Percentiles rank a stretch among this genome's conserved stretches.
Conservation (phyloP, 2,329 filamentous ascomycete species). For the Colletotrichum incanum region DNA sequence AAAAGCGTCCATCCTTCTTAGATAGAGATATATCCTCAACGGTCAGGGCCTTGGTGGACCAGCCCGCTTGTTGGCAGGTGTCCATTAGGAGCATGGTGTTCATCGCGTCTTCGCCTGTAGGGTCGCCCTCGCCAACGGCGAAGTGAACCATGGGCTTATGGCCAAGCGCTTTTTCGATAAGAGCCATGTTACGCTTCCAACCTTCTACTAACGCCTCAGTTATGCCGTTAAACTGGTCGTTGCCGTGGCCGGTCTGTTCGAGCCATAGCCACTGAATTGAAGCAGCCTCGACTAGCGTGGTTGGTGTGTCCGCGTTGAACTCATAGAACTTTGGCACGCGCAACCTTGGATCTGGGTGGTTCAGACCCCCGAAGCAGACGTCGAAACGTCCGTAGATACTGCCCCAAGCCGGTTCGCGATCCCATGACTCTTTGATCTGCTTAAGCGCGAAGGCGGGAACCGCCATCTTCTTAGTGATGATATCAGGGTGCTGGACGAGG, state of each 20-base stretch:
- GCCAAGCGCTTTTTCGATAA: conserved; percentile 2
- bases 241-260: conserved; percentile 19
- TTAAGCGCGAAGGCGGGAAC: conserved; percentile 9
- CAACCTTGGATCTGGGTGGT: conserved; percentile 11
- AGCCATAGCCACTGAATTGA: conserved; percentile 28
- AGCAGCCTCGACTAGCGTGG: conserved; percentile 3
- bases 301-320: conserved; percentile 29
- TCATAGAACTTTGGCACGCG: conserved; percentile 27
- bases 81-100: conserved; percentile 24
- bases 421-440: conserved; percentile 5
- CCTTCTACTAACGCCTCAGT: not conserved
- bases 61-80: conserved; percentile 22
- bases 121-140: not conserved
- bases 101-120: not conserved
- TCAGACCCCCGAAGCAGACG: conserved; percentile 20
- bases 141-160: conserved; percentile 18
- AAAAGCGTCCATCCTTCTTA: not conserved
- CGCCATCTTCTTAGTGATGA: conserved; percentile 19
- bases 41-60: not conserved
- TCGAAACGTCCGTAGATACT: conserved; percentile 34
- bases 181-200: conserved; percentile 21
- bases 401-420: conserved; percentile 22
- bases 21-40: conserved; percentile 14
- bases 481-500: conserved; percentile 12
- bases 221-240: conserved; percentile 24